These are phyloP conservation scores for Nannochloropsis salina DNA, from an alignment of 108 stramenopile species.

Conservation along the genomic window DNA sequence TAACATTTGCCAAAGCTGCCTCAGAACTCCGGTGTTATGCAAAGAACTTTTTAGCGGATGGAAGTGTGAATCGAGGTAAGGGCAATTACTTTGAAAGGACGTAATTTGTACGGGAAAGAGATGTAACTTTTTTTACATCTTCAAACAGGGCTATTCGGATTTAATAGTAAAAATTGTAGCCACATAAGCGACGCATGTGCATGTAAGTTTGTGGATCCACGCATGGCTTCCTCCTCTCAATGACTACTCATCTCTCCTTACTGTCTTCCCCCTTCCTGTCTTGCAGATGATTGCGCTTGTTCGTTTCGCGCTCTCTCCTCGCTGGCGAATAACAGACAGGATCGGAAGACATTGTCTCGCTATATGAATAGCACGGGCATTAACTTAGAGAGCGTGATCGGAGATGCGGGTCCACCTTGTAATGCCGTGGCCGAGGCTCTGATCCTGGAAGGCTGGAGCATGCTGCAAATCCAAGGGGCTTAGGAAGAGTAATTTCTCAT, in stretches of 20 bases:
- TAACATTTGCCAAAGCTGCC: not conserved
- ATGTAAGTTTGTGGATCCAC: not conserved
- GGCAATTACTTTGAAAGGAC: not conserved
- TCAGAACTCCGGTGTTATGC: not conserved
- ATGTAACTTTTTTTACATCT: not conserved
- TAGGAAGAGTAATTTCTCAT: not conserved
- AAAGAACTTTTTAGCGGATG: not conserved
- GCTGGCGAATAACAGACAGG: not conserved
- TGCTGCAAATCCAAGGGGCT: not conserved
- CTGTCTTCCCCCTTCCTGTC: not conserved
- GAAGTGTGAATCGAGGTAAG: not conserved
- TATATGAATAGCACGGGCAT: not conserved
- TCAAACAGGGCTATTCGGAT: not conserved
- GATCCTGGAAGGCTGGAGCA: slow-evolving; percentile 1
- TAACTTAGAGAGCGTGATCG: not conserved
- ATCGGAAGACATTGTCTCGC: not conserved
- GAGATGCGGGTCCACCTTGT: not conserved
- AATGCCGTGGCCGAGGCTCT: not conserved
- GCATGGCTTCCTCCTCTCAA: not conserved
- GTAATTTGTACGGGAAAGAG: not conserved
- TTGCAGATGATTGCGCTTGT: not conserved
- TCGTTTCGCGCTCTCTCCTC: not conserved
- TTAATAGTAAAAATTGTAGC: not conserved
- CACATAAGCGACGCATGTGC: not conserved
- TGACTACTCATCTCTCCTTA: not conserved